Conservation (phyloP, 257 asterid genomes). For the Solanum clarkiae region DNA sequence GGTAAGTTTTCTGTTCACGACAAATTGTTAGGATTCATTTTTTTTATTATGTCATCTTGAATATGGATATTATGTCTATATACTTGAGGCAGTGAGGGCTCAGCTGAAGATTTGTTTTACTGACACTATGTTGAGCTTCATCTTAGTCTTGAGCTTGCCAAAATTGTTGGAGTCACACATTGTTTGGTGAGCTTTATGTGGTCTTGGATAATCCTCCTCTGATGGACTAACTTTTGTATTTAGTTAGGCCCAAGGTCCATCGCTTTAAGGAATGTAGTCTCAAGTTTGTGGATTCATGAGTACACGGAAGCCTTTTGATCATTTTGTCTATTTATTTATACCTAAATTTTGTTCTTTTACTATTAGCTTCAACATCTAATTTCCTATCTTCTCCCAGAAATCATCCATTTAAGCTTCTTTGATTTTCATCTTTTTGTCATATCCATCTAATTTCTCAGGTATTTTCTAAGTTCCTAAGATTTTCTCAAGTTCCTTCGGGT, state of each 20-base stretch:
- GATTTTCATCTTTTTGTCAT: background rate
- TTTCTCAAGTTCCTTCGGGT: background rate
- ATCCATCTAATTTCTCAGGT: background rate
- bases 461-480: background rate
- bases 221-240: background rate
- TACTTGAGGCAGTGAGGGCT: background rate
- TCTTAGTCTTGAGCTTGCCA: background rate
- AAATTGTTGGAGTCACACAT: background rate
- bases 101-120: conserved; percentile 2
- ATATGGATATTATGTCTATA: background rate
- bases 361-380: background rate
- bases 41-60: background rate
- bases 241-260: background rate
- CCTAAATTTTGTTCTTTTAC: background rate
- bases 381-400: background rate
- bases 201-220: background rate
- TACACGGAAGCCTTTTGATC: background rate
- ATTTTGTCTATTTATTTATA: background rate
- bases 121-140: background rate
- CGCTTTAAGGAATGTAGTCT: background rate
- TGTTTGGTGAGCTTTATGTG: background rate
- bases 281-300: background rate
- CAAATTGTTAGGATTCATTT: background rate
- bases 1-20: background rate
- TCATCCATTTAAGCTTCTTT: background rate